phyloP scores from a whole-genome alignment of 2,329 filamentous ascomycete genomes.

The Phyllosticta ampelicida region DNA sequence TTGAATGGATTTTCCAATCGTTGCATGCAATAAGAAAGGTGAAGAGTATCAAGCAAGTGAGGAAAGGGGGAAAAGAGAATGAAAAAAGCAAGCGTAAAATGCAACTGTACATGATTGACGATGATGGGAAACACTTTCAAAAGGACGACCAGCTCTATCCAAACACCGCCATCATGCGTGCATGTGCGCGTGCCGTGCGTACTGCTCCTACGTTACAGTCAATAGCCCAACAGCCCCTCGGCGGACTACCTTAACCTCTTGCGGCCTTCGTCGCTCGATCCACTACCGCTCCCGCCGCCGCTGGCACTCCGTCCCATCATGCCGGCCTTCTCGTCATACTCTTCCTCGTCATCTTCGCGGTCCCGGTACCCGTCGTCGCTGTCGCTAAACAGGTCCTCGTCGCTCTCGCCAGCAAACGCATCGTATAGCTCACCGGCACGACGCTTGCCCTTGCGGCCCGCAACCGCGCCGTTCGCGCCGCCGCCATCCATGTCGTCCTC shows the following conservation, averaged over 20 bases:
- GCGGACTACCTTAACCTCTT: background rate
- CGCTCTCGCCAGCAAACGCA: slow-evolving; percentile 89
- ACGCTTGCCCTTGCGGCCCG: slow-evolving; percentile 36
- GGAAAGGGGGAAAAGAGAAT: too few relatives aligned
- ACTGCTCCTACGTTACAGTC: background rate
- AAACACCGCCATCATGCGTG: background rate
- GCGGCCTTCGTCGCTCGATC: background rate
- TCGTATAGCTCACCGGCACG: slow-evolving; percentile 90
- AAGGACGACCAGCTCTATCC: background rate
- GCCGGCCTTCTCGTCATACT: slow-evolving; percentile 17
- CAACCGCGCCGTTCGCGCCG: slow-evolving; percentile 29
- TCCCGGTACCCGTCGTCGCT: slow-evolving; percentile 22
- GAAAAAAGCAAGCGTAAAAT: too few relatives aligned
- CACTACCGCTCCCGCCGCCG: background rate
- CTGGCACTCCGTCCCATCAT: slow-evolving; percentile 4
- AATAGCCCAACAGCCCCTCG: background rate
- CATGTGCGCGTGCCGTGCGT: background rate
- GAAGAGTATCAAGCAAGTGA: too few relatives aligned
- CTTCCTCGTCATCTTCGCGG: slow-evolving; percentile 5
- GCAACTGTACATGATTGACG: too few relatives aligned
- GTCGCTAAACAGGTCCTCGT: slow-evolving; percentile 51
- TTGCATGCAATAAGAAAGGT: too few relatives aligned
- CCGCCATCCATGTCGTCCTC: slow-evolving; percentile 45
- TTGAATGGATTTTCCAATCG: too few relatives aligned
- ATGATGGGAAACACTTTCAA: too few relatives aligned